These are phyloP conservation scores for Tephrocybe rancida DNA, from an alignment of 768 basidiomycete genomes.

Conservation along the genomic window DNA sequence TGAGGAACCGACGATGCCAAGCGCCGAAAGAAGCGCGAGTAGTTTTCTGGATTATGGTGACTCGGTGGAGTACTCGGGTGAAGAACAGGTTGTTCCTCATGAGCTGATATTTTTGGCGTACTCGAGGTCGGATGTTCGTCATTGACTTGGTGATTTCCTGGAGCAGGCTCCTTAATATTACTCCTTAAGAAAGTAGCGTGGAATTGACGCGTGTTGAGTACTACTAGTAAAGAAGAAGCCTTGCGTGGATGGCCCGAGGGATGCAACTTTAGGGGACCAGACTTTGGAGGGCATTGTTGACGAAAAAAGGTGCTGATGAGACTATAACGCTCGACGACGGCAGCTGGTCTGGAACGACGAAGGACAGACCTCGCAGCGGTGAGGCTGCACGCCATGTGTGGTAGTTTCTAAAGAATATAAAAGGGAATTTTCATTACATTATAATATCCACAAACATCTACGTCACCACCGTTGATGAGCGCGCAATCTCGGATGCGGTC, in stretches of 20 bases:
- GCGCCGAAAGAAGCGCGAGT: constrained; percentile 80
- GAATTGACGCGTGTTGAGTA: constrained; percentile 19
- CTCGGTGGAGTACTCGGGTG: not conserved
- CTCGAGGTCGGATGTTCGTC: not conserved
- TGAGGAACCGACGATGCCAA: constrained; percentile 79
- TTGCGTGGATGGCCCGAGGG: not conserved
- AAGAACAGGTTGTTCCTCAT: not conserved
- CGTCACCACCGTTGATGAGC: no score
- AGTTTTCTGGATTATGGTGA: constrained; percentile 55
- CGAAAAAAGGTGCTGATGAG: constrained; percentile 61
- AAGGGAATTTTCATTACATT: not conserved
- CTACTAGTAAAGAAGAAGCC: not conserved
- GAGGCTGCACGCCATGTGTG: constrained; percentile 11
- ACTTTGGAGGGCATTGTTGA: constrained; percentile 24
- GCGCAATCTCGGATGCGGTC: no score
- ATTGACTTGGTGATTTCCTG: not conserved
- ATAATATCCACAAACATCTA: not conserved
- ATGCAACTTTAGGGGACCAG: not conserved
- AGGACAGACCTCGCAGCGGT: constrained; percentile 13
- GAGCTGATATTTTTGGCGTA: not conserved
- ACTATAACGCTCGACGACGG: constrained; percentile 57
- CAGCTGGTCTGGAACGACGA: constrained; percentile 5
- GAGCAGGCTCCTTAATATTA: not conserved
- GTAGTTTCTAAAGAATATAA: not conserved
- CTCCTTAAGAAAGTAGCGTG: constrained; percentile 14